A percentile compares a stretch with the other conserved stretches of the same genome.
These are phyloP conservation scores for Heritiera fomes DNA, from an alignment of 345 rosid species.

Conservation along the genomic window DNA sequence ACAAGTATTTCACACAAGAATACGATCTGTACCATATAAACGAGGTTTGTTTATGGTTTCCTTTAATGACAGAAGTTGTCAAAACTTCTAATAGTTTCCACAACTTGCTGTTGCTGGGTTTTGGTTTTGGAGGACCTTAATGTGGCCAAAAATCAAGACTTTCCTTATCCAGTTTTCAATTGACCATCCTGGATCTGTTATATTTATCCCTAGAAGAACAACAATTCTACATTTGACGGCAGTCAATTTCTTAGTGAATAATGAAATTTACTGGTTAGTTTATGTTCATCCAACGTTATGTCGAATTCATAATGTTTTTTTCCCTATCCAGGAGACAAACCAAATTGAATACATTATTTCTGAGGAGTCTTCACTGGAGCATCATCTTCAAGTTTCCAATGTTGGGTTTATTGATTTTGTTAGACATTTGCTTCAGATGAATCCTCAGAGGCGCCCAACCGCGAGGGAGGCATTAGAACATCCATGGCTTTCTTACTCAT, in stretches of 20 bases:
- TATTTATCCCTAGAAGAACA: too few species aligned
- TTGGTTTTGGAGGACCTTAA: neutral
- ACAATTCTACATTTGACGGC: too few species aligned
- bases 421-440: constrained; percentile 67
- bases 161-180: too few species aligned
- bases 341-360: constrained; percentile 77
- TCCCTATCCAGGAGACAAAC: constrained; percentile 61
- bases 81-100: neutral
- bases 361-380: constrained; percentile 63
- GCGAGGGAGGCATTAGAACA: constrained; percentile 83
- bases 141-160: too few species aligned
- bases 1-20: constrained; percentile 86
- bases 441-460: constrained; percentile 75
- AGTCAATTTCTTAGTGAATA: too few species aligned
- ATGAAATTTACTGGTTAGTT: neutral
- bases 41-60: constrained; percentile 49
- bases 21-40: constrained; percentile 64
- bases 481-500: constrained; percentile 68
- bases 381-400: constrained; percentile 59
- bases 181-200: too few species aligned
- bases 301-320: neutral
- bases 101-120: too few species aligned
- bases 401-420: constrained; percentile 57
- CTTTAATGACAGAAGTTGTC: neutral
- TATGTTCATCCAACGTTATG: neutral